Conservation (phyloP, 108 stramenopile genomes). For the Mediolabrus comicus region DNA sequence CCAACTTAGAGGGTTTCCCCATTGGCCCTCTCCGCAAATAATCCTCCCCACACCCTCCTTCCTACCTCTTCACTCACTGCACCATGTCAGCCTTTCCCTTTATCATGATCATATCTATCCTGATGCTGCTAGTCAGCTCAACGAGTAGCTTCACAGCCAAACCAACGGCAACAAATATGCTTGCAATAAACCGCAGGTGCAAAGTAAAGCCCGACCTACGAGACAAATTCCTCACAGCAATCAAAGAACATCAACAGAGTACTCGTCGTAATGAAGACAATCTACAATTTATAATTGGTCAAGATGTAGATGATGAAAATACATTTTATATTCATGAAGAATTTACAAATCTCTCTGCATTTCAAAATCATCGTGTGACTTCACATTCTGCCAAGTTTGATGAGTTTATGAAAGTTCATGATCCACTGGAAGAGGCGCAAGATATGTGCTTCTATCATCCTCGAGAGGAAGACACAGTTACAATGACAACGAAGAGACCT, state of each 20-base stretch:
- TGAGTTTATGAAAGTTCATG: conserved; percentile 14
- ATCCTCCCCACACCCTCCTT: too few relatives aligned
- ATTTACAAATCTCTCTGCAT: conserved; percentile 24
- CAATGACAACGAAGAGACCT: neutral
- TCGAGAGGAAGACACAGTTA: neutral
- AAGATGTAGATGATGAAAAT: conserved; percentile 31
- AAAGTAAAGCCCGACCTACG: conserved; percentile 27
- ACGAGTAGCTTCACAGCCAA: neutral
- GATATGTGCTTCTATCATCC: conserved; percentile 10
- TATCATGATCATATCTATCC: too few relatives aligned
- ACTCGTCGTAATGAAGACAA: conserved; percentile 34
- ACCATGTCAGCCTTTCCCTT: too few relatives aligned
- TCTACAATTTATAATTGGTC: conserved; percentile 45
- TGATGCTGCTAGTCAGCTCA: neutral
- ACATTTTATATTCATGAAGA: conserved; percentile 53
- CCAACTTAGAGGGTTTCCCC: too few relatives aligned
- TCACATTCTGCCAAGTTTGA: conserved; percentile 34
- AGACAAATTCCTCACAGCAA: conserved; percentile 31
- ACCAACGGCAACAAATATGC: neutral
- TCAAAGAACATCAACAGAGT: conserved; percentile 35
- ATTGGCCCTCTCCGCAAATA: too few relatives aligned
- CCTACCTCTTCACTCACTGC: too few relatives aligned
- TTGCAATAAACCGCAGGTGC: conserved; percentile 35
- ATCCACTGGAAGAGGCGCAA: conserved; percentile 11
- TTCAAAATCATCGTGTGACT: conserved; percentile 27